These are phyloP conservation scores for Cytospora chrysosperma DNA, from an alignment of 2,329 filamentous ascomycete genomes.

Conservation along the genomic window DNA sequence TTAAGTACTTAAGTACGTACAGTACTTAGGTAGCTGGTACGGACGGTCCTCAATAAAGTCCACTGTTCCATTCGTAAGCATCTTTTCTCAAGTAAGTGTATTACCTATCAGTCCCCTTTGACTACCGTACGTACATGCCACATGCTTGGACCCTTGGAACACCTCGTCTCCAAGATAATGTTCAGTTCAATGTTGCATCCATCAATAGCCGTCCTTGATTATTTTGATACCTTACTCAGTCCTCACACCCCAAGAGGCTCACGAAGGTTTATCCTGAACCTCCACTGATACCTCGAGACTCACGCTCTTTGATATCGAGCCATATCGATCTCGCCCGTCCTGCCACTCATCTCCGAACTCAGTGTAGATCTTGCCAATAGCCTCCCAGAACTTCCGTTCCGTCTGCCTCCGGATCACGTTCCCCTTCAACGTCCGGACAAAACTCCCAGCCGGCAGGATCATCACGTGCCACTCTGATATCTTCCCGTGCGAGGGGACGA, in stretches of 20 bases:
- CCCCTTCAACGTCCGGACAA: conserved; percentile 15
- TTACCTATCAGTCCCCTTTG: too few species aligned
- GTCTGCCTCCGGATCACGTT: conserved; percentile 9
- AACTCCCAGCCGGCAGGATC: not conserved
- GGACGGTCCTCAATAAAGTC: too few species aligned
- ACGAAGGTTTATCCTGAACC: not conserved
- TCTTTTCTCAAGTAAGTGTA: too few species aligned
- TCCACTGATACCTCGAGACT: conserved; percentile 8
- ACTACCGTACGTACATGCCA: too few species aligned
- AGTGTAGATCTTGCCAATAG: not conserved
- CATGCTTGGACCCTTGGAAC: too few species aligned
- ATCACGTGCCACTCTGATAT: conserved; percentile 5
- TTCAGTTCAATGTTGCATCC: too few species aligned
- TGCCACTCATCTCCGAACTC: conserved; percentile 12
- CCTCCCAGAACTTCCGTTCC: not conserved
- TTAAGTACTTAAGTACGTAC: too few species aligned
- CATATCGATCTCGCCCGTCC: conserved; percentile 13
- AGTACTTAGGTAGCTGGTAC: too few species aligned
- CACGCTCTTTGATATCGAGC: conserved; percentile 6
- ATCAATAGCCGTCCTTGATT: too few species aligned
- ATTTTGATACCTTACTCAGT: not conserved
- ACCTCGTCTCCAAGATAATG: too few species aligned
- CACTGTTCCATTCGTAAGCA: too few species aligned
- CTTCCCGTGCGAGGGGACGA: conserved; percentile 1
- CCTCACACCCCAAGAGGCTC: not conserved